Evolutionary conservation across 441 rosid genomes (phyloP).

Genomic region (Hura crepitans): DNA sequence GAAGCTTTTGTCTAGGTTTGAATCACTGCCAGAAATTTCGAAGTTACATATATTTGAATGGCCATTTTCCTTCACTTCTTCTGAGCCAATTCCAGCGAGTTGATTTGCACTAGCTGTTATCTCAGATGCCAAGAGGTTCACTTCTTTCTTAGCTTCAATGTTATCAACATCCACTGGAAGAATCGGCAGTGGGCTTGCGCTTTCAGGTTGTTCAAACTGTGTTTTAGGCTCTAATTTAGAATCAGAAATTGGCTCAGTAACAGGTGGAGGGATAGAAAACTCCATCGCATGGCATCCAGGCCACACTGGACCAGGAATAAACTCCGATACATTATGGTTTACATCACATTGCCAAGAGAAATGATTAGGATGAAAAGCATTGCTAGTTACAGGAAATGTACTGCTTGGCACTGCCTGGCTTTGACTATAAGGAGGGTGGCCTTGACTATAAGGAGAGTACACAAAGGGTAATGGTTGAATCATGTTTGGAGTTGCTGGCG

Average conservation of each 20-base stretch:
- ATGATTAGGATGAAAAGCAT: conserved; percentile 74
- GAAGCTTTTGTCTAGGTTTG: conserved; percentile 28
- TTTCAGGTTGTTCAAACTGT: conserved; percentile 31
- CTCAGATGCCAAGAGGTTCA: conserved; percentile 34
- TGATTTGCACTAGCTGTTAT: conserved; percentile 31
- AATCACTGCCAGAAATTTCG: conserved; percentile 30
- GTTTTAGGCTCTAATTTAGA: conserved; percentile 39
- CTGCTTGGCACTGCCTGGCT: conserved; percentile 63
- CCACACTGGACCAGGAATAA: conserved; percentile 74
- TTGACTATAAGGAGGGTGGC: conserved; percentile 79
- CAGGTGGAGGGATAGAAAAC: conserved; percentile 56
- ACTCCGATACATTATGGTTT: conserved; percentile 56
- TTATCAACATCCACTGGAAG: conserved; percentile 56
- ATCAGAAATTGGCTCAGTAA: conserved; percentile 63
- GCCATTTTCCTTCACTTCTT: conserved; percentile 41
- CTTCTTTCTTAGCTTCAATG: conserved; percentile 41
- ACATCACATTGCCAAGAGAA: conserved; percentile 84
- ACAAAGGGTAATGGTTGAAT: conserved; percentile 82
- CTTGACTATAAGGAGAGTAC: conserved; percentile 73
- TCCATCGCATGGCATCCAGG: conserved; percentile 68
- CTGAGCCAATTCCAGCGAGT: conserved; percentile 28
- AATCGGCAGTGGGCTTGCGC: conserved; percentile 38
- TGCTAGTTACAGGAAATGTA: conserved; percentile 70
- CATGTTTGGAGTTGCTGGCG: conserved; percentile 89
- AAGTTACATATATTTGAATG: conserved; percentile 27